Evolutionary conservation across 495 filamentous ascomycete genomes (phyloP), one percentile per base, ranked within the genome.

Genomic region (Talaromyces proteolyticus): DNA sequence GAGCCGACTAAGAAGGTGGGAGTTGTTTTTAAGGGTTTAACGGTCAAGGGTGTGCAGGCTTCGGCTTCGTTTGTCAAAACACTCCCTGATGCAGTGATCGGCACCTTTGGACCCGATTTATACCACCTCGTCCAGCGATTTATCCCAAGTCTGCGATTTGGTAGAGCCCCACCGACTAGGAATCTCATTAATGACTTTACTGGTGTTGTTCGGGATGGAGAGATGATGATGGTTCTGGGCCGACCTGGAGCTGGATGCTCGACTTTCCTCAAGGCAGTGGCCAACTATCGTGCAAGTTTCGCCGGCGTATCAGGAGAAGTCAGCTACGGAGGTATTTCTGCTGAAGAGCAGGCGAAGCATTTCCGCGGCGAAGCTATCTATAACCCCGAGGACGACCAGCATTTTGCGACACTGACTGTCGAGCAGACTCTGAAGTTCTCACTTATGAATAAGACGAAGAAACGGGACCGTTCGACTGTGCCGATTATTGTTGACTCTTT

Each of bases 211-310:
- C 74, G 81, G 0, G 86, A 89, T 59, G 87, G 89, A 44, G 81
- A 86, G 60, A 90, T 91, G 82, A 85, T 93, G 80, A 73, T 94
- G 7, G 88, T 95, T 7, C 72, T 93, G 0, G 89, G 89, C 1
- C 73, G 86, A 19, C 89, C 89, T 0, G 89, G 89, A 6, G 78
- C 84, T 16, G 89, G 89, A 6, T 93, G 89, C 62, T 83, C 78
- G 22, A 91, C 89, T 1, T 89, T 93, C 51, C 74, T 95, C 39
- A 88, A 87, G 57, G 81, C 82, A 0, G 80, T 91, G 48, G 77
- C 85, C 44, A 92, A 92, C 55, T 78, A 89, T 49, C 76, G 85
- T 23, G 75, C 61, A 6, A 67, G 69, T 0, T 92, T 82, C 54
- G 84, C 84, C 1, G 74, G 70, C 2, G 84, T 93, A 20, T 67